A percentile compares a stretch with the other conserved stretches of the same genome.
Conservation (phyloP, 164 flowering plant species). For the Piper longum region DNA sequence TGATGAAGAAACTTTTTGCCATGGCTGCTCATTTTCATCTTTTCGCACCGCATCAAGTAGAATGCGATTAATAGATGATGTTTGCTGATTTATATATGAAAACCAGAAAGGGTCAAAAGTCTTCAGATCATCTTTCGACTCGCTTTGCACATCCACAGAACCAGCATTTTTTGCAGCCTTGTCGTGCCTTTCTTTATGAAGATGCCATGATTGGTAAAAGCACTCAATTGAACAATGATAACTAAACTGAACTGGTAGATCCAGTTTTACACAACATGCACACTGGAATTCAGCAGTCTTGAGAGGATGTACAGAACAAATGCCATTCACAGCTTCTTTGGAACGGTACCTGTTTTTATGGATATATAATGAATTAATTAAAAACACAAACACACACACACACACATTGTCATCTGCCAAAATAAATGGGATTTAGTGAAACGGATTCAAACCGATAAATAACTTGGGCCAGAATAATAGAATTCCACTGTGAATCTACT, state of each 20-base stretch:
- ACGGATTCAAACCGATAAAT: not conserved
- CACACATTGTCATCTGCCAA: not conserved
- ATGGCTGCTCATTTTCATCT: constrained; percentile 9
- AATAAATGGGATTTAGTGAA: not conserved
- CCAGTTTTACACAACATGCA: constrained; percentile 8
- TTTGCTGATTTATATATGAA: constrained; percentile 2
- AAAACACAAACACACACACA: not conserved
- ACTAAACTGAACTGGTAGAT: constrained; percentile 11
- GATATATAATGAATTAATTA: not conserved
- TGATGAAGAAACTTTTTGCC: constrained; percentile 22
- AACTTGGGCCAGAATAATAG: not conserved
- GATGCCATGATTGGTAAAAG: constrained; percentile 20
- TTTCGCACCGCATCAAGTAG: not conserved
- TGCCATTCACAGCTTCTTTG: not conserved
- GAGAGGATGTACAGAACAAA: constrained; percentile 19
- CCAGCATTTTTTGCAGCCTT: constrained; percentile 8
- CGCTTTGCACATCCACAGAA: not conserved
- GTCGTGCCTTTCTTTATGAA: constrained; percentile 11
- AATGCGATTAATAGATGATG: not conserved
- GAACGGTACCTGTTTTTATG: constrained; percentile 20
- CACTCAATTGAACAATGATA: constrained; percentile 22
- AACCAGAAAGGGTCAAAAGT: constrained; percentile 1
- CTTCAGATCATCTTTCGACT: constrained; percentile 9
- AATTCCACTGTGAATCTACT: not conserved
- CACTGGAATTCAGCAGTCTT: constrained; percentile 26